A percentile compares a stretch with the other conserved stretches of the same genome.
phyloP scores from a whole-genome alignment of 169 alveolate species.

The Babesia caballi region DNA sequence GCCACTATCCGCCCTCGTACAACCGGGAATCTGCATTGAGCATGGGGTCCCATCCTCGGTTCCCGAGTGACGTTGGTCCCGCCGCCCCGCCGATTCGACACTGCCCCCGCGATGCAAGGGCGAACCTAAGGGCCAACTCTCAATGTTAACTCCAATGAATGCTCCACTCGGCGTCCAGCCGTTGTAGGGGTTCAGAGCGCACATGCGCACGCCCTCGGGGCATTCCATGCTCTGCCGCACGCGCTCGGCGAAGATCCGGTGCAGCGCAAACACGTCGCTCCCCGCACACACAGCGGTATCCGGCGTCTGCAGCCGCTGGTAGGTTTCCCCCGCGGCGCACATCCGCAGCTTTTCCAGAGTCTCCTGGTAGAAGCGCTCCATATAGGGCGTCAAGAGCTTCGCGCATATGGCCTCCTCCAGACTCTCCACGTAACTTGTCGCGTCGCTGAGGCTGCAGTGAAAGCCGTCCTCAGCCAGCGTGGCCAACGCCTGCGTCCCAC shows the following conservation, averaged over 20 bases:
- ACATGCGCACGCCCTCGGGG: not conserved
- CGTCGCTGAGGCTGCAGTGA: not conserved
- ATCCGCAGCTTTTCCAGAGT: not conserved
- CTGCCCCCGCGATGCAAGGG: too few relatives aligned
- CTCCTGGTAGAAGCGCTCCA: conserved; percentile 11
- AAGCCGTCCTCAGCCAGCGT: not conserved
- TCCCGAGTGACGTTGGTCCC: too few relatives aligned
- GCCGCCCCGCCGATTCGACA: too few relatives aligned
- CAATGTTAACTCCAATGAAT: conserved; percentile 17
- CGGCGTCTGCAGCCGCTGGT: not conserved
- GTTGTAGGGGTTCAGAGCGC: conserved; percentile 33
- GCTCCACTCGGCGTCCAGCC: conserved; percentile 62
- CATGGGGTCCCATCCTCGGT: too few relatives aligned
- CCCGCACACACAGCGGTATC: not conserved
- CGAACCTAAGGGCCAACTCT: not conserved
- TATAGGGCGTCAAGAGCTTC: conserved; percentile 1
- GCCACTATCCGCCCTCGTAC: too few relatives aligned
- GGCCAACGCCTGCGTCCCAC: not conserved
- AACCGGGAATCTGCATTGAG: too few relatives aligned
- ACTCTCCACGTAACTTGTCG: not conserved
- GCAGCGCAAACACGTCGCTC: not conserved
- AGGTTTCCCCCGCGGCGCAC: not conserved
- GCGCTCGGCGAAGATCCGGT: not conserved
- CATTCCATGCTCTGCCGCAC: not conserved
- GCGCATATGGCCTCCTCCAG: not conserved